Base-by-base conservation (phyloP, 2,329 filamentous ascomycete genomes). In the Anthostomella pinea region DNA sequence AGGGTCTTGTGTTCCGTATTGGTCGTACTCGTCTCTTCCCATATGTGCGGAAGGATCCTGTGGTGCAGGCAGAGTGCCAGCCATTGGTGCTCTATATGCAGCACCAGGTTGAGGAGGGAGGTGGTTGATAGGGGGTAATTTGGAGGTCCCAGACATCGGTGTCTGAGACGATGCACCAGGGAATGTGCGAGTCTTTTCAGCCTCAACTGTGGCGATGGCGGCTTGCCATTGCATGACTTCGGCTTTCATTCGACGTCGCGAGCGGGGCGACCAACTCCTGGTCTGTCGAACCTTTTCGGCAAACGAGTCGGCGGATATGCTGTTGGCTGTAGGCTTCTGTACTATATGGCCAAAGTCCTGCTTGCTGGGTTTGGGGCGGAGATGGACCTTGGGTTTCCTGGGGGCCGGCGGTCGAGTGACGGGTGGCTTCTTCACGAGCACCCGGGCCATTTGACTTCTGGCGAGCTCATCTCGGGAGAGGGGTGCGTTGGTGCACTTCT, bases 161-260 rank as follows among this genome's bases (percentile, higher is more conserved):
- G n/a, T n/a, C n/a, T n/a, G n/a, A n/a, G n/a, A n/a, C n/a, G n/a
- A n/a, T n/a, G n/a, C n/a, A n/a, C n/a, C n/a, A n/a, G 27, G 27
- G 14, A 33, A 19, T 20, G 34, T 24, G 10, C 29, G 32, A 8
- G 21, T 33, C 6, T 35, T 39, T 31, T 57, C 55, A 3, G 52
- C 53, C 30, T 58, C 53, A 11, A 52, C 38, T 1, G 54, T 58
- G 36, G 47, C 48, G n/a, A 57, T 44, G 5, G 53, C 56, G 15
- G 53, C 52, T 27, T 58, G 48, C 56, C 56, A 58, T 30, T 57
- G 54, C 31, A 51, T 38, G 13, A 39, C 39, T 27, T 58, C 47
- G 11, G 54, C 53, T 18, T 47, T 46, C 39, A 59, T 46, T 9
- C 33, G 39, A n/a, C 45, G 46, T 26, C 52, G 47, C 14, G 51